Conservation (phyloP, 2,329 filamentous ascomycete genomes). For the Ophiostoma australiae region DNA sequence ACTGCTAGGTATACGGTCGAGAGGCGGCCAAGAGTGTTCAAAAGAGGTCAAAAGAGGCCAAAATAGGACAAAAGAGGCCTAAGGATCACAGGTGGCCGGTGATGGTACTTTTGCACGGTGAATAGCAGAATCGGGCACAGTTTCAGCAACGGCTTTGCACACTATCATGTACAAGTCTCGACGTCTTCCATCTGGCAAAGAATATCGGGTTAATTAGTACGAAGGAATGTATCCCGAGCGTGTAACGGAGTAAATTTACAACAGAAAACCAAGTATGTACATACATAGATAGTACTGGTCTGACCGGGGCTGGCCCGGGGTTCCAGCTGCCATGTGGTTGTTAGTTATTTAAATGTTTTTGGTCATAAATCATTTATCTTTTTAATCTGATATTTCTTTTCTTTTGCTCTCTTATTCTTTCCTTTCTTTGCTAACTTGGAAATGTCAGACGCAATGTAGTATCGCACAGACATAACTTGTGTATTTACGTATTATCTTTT, state of each 20-base stretch:
- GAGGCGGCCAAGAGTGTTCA: too few relatives aligned
- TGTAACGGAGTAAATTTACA: neutral
- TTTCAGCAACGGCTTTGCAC: too few relatives aligned
- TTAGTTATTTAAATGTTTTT: neutral
- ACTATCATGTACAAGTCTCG: too few relatives aligned
- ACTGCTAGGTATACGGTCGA: neutral
- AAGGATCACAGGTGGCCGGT: neutral
- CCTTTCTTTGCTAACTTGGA: neutral
- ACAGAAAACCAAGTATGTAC: too few relatives aligned
- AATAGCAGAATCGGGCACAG: neutral
- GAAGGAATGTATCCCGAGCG: too few relatives aligned
- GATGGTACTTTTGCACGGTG: neutral
- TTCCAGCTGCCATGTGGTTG: conserved; percentile 8
- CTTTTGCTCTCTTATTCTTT: neutral
- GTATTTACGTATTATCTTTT: too few relatives aligned
- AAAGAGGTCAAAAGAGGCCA: too few relatives aligned
- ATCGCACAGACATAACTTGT: neutral
- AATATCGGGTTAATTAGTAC: neutral
- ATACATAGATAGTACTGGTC: neutral
- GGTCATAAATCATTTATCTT: neutral
- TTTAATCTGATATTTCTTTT: neutral
- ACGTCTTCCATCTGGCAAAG: too few relatives aligned
- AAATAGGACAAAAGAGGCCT: too few relatives aligned
- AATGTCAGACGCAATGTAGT: neutral
- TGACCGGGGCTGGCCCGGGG: neutral